phyloP scores from a whole-genome alignment of 345 rosid species.

The Camelina sativa region DNA sequence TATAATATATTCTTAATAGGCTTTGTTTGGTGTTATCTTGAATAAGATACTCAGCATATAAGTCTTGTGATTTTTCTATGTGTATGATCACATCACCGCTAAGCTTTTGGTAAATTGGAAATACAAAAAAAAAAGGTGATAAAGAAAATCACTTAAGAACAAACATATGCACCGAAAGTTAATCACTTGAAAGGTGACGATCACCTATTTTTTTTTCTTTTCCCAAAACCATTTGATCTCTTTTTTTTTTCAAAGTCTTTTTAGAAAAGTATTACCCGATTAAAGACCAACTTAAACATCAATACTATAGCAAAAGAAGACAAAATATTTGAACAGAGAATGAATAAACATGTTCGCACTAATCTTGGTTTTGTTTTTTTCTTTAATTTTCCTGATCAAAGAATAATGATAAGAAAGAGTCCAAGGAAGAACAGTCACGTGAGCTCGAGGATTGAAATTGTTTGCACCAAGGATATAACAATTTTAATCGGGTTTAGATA shows the following conservation, averaged over 20 bases:
- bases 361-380: not conserved
- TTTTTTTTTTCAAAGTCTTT: not conserved
- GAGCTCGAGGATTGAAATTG: constrained; percentile 34
- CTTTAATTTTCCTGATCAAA: not conserved
- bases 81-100: constrained; percentile 45
- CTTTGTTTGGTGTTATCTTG: constrained; percentile 46
- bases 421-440: constrained; percentile 28
- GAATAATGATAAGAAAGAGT: constrained; percentile 9
- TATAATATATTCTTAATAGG: constrained; percentile 37
- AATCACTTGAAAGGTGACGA: constrained; percentile 39
- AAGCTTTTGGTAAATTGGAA: constrained; percentile 30
- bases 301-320: not conserved
- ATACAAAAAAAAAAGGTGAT: constrained; percentile 35
- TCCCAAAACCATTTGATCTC: constrained; percentile 15
- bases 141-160: constrained; percentile 40
- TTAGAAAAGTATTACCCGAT: not conserved
- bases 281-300: constrained; percentile 16
- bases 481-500: constrained; percentile 18
- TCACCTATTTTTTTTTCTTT: constrained; percentile 16
- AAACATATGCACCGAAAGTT: constrained; percentile 46
- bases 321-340: constrained; percentile 1
- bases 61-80: constrained; percentile 35
- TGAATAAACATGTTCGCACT: constrained; percentile 10
- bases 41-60: constrained; percentile 40
- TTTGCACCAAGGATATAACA: constrained; percentile 23